phyloP scores from a whole-genome alignment of 2,329 filamentous ascomycete genomes.

The Penicillium occitanis region DNA sequence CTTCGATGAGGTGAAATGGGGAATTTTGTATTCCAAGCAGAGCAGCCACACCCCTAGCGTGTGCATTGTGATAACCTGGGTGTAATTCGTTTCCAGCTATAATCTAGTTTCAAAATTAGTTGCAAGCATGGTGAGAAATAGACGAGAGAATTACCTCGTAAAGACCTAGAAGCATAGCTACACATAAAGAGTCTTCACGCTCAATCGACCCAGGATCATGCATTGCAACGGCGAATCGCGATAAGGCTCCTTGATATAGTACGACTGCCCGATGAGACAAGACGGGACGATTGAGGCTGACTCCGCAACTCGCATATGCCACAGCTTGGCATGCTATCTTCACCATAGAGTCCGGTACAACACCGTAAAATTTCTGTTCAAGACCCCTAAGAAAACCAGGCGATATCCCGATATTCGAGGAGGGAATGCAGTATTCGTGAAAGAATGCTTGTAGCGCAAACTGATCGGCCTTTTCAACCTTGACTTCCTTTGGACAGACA shows the following conservation, averaged over 20 bases:
- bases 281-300: slow-evolving; percentile 3
- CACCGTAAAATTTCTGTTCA: neutral
- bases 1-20: neutral
- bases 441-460: slow-evolving; percentile 12
- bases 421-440: slow-evolving; percentile 9
- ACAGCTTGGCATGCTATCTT: slow-evolving; percentile 2
- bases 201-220: neutral
- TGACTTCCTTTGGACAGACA: slow-evolving; percentile 9
- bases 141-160: slow-evolving; percentile 7
- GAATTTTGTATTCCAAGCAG: slow-evolving; percentile 7
- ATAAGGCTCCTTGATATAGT: slow-evolving; percentile 1
- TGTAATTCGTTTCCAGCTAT: neutral
- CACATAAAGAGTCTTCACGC: slow-evolving; percentile 3
- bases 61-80: slow-evolving; percentile 6
- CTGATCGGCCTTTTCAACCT: neutral
- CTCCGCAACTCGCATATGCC: slow-evolving; percentile 4
- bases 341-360: neutral
- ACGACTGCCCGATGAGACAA: neutral
- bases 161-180: slow-evolving; percentile 16
- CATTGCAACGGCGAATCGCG: neutral
- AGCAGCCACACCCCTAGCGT: slow-evolving; percentile 11
- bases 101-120: slow-evolving; percentile 2
- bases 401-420: neutral
- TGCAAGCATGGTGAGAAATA: neutral
- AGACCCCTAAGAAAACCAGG: slow-evolving; percentile 5